Percentiles rank a stretch among this genome's conserved stretches.
Conservation (phyloP, 441 rosid genomes). For the Erodium trifolium region DNA sequence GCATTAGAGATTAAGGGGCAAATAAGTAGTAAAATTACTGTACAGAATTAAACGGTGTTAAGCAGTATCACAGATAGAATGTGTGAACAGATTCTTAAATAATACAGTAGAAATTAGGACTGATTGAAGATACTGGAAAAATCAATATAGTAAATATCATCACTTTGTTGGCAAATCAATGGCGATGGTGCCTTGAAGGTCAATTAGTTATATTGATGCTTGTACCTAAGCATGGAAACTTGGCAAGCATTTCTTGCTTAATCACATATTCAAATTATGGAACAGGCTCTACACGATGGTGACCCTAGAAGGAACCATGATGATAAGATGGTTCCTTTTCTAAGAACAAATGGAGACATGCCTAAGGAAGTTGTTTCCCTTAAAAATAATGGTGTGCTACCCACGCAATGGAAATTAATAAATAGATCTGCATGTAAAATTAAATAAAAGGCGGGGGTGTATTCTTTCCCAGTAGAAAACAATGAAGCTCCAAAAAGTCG, state of each 20-base stretch:
- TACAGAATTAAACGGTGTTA: neutral
- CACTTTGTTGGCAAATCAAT: neutral
- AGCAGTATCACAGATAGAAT: neutral
- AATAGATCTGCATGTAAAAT: neutral
- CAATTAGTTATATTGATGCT: neutral
- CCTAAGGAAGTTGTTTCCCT: neutral
- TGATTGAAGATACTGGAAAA: neutral
- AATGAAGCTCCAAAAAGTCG: neutral
- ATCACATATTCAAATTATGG: neutral
- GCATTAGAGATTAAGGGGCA: neutral
- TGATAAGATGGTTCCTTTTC: neutral
- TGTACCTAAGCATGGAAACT: neutral
- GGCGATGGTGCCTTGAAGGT: neutral
- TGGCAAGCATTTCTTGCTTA: neutral
- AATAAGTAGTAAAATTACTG: neutral
- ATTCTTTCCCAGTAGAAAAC: neutral
- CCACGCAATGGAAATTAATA: neutral
- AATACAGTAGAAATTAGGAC: neutral
- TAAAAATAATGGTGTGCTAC: neutral
- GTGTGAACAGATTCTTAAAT: neutral
- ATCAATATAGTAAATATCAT: neutral
- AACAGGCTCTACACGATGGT: neutral
- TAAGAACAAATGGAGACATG: neutral
- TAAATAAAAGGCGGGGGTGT: neutral
- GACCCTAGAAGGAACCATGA: neutral